Evolutionary conservation across 306 rosid species (phyloP).

Genomic region (Potentilla sterilis): DNA sequence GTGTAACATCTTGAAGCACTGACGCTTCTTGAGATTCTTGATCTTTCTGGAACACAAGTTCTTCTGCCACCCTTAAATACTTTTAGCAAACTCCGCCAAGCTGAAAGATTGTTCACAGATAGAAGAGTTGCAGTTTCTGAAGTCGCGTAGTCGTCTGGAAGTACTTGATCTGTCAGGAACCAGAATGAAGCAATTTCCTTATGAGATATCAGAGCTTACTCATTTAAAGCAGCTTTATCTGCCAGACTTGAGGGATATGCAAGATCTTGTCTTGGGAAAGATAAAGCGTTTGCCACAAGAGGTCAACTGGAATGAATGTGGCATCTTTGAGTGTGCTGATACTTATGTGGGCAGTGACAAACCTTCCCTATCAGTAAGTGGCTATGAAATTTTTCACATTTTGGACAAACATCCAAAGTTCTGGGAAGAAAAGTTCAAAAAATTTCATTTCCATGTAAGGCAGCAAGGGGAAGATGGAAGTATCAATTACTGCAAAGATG

Average conservation of each 20-base stretch:
- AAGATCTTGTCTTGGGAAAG: slow-evolving; percentile 13
- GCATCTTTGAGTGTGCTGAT: slow-evolving; percentile 10
- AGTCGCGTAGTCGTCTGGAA: slow-evolving; percentile 15
- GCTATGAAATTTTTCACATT: not conserved
- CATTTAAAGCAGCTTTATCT: slow-evolving; percentile 22
- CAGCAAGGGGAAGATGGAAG: slow-evolving; percentile 16
- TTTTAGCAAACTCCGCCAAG: slow-evolving; percentile 18
- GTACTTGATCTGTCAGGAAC: slow-evolving; percentile 34
- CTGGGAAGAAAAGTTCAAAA: slow-evolving; percentile 4
- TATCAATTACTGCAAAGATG: not conserved
- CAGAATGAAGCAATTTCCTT: slow-evolving; percentile 16
- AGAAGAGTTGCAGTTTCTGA: not conserved
- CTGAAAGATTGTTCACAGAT: slow-evolving; percentile 25
- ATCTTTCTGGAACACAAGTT: slow-evolving; percentile 27
- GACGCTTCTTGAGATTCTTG: slow-evolving; percentile 28
- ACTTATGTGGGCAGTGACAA: not conserved
- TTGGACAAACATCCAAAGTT: slow-evolving; percentile 21
- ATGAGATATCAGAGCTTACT: slow-evolving; percentile 13
- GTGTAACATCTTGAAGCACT: not conserved
- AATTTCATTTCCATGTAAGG: slow-evolving; percentile 17
- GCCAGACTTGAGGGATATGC: slow-evolving; percentile 17
- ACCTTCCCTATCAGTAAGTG: slow-evolving; percentile 23
- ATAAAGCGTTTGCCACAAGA: slow-evolving; percentile 24
- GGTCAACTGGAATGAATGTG: slow-evolving; percentile 25
- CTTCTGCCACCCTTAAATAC: slow-evolving; percentile 13